Percentiles rank a stretch among this genome's conserved stretches.
phyloP scores from a whole-genome alignment of 192 early-diverging fungal species.

The Glomus cerebriforme region DNA sequence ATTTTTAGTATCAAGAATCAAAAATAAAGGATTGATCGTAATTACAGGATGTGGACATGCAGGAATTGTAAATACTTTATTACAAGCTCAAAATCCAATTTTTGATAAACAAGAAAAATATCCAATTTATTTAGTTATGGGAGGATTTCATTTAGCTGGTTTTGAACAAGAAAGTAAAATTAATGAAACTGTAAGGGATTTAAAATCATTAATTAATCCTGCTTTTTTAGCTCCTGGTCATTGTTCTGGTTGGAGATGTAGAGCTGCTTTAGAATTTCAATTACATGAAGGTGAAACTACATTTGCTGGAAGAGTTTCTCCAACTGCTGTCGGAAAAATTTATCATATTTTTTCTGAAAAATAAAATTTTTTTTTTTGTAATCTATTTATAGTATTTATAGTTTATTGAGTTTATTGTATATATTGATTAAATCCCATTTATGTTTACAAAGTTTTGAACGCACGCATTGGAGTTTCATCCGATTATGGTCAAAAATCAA shows the following conservation, averaged over 20 bases:
- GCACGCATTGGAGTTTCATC: no score
- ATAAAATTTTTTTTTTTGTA: no score
- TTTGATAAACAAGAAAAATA: neutral
- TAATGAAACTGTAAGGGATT: constrained; percentile 16
- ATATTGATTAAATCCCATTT: no score
- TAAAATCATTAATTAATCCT: constrained; percentile 32
- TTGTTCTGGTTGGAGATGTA: constrained; percentile 44
- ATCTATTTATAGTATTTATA: no score
- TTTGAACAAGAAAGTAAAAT: constrained; percentile 35
- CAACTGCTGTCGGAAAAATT: neutral
- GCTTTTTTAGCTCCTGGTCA: constrained; percentile 41
- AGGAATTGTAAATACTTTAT: constrained; percentile 39
- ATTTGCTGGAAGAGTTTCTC: neutral
- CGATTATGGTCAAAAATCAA: no score
- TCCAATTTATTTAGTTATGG: constrained; percentile 36
- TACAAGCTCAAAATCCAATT: constrained; percentile 36
- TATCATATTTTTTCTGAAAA: neutral
- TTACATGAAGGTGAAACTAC: neutral
- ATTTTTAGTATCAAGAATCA: constrained; percentile 36
- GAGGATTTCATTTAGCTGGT: constrained; percentile 44
- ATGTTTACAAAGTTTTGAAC: no score
- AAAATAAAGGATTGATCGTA: constrained; percentile 38
- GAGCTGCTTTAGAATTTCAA: constrained; percentile 34
- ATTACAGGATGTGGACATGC: constrained; percentile 43
- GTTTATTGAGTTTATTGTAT: no score